Base-by-base conservation (phyloP, 768 basidiomycete species). In the Hortiboletus campestris region DNA sequence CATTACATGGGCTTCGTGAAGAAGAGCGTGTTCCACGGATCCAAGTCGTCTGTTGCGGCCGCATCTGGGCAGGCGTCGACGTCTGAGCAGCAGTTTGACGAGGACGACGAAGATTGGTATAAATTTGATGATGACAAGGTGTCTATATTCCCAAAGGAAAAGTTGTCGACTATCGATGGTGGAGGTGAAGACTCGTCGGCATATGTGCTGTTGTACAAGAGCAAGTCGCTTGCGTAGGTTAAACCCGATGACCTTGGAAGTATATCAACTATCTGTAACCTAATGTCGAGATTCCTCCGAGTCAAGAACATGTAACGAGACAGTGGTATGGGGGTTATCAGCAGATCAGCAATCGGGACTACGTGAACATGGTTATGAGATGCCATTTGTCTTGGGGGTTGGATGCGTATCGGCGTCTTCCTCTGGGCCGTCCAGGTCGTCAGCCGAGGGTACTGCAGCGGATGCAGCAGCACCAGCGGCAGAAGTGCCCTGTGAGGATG, bases 41-140 rank as follows among this genome's bases (percentile, higher is more conserved):
- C 56, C 20, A 58, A 49, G 44, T 20, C 51, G 45, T 34, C 43
- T 0, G 48, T 34, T 14, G 50, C 54, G 11, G 44, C 49, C 25
- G 48, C 48, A 0, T 40, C 63, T 12, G 54, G 19, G 29, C 36
- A 59, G 22, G 55, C 50, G 17, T 56, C 65, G 19, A 48, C 46
- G 19, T 50, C 60, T 19, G 64, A 59, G 13, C 46, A 64, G 25
- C 54, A 59, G 19, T 63, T 63, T 44, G 78, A 78, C 53, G 70
- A 86, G 46, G 84, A 84, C 43, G 85, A 91, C 46, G 87, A 89
- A 58, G 88, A 89, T 66, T 91, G 96, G 96, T 91, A 89, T 76
- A 96, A 95, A 74, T 98, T 95, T 66, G 96, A 98, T 65, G 94
- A 98, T 62, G 93, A 96, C 60, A 96, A 93, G 74, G 95, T 92